A percentile compares a stretch with the other conserved stretches of the same genome.
Evolutionary conservation across 495 filamentous ascomycete species (phyloP).

Genomic region (Beverwykella pulmonaria): DNA sequence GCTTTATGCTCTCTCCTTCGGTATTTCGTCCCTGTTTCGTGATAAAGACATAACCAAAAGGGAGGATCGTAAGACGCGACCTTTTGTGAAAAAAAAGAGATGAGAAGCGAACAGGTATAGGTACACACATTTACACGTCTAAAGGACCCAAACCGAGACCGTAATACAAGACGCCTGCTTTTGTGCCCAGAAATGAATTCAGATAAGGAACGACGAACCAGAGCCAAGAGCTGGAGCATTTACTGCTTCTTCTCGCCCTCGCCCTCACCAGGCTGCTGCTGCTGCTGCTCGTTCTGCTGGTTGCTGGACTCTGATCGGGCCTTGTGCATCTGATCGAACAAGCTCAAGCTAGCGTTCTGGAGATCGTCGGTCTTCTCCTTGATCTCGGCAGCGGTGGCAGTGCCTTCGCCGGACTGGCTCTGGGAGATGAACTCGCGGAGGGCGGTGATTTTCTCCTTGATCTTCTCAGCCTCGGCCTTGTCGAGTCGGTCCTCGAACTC

Average conservation of each 20-base stretch:
- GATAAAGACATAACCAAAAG: conserved; percentile 15
- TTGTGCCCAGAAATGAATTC: conserved; percentile 18
- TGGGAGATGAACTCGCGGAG: conserved; percentile 91
- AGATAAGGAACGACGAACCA: conserved; percentile 17
- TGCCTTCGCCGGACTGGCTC: conserved; percentile 90
- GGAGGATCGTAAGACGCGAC: conserved; percentile 16
- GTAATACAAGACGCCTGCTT: conserved; percentile 38
- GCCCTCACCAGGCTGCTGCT: conserved; percentile 35
- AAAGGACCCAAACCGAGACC: conserved; percentile 19
- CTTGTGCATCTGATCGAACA: conserved; percentile 99
- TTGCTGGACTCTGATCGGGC: conserved; percentile 55
- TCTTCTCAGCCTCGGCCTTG: conserved; percentile 89
- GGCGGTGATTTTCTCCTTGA: conserved; percentile 88
- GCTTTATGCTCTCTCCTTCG: neutral
- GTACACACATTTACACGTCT: conserved; percentile 36
- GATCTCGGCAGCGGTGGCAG: conserved; percentile 81
- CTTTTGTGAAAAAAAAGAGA: conserved; percentile 17
- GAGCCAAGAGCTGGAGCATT: conserved; percentile 36
- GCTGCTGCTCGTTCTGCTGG: conserved; percentile 56
- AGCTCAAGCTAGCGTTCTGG: conserved; percentile 89
- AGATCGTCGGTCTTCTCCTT: conserved; percentile 99
- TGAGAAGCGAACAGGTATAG: conserved; percentile 36
- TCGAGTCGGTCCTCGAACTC: conserved; percentile 94
- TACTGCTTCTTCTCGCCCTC: conserved; percentile 89
- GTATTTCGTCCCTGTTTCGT: neutral